Base-by-base conservation (phyloP, 169 alveolate species). In the Cryptosporidium bovis region DNA sequence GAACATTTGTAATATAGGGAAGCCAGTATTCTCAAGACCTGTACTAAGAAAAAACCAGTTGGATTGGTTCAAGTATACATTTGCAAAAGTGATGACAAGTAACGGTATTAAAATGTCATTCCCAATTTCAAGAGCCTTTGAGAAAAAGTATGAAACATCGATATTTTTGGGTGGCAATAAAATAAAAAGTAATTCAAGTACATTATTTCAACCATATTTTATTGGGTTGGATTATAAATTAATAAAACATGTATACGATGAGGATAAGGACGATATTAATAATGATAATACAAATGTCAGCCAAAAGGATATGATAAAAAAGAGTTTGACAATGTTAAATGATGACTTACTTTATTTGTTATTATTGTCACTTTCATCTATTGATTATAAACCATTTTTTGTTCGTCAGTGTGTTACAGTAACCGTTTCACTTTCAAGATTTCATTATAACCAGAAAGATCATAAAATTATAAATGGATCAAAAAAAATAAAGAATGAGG, bases 11-110 rank as follows among this genome's bases (percentile, higher is more conserved):
- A 56, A 77, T 62, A 36, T 77, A 1, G 66, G 66, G 12, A 33
- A 50, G 7, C 87, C 87, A 20, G 77, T 44, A 56, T 77, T 77
- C 40, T 77, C 87, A 29, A 56, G 87, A 31, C 87, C 87, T 16
- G 34, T 77, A 3, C 40, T 77, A 27, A 77, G 87, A 27, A 56
- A 66, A 60, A 77, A 77, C 27, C 87, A 77, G 27, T 27, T 46
- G 15, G 87, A 77, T 40, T 77, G 87, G 87, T 48, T 77, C 64
- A 60, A 18, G 12, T 58, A 58, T 40, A 58, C 87, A 24, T 13
- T 77, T 34, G 51, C 69, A 24, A 56, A 77, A 20, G 64, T 46
- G 3, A 51, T 77, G 13, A 50, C 71, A 24, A 27, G 64, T 7
- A 34, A 46, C 12, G 56, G 56, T 40, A 56, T 62, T 8, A 60